A percentile compares a stretch with the other conserved stretches of the same genome.
These are phyloP conservation scores for Bjerkandera adusta DNA, from an alignment of 1,284 basidiomycete genomes.

Conservation along the genomic window DNA sequence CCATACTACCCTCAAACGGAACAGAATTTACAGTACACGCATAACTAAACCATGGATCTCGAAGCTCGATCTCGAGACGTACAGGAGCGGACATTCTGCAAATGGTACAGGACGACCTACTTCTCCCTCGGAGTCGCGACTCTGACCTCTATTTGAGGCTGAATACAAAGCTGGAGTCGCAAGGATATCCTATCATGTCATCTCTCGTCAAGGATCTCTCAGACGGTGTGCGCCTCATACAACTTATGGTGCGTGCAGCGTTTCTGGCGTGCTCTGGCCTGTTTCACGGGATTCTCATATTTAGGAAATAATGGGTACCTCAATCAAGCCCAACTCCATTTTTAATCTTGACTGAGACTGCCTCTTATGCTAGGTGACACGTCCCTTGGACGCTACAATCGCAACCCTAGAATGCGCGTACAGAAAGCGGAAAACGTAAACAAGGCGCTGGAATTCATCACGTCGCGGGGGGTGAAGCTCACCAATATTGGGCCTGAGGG, in stretches of 20 bases:
- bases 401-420: constrained; percentile 85
- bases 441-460: constrained; percentile 94
- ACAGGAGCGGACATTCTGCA: constrained; percentile 81
- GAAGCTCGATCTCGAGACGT: constrained; percentile 65
- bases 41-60: constrained; percentile 35
- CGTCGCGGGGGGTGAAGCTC: constrained; percentile 90
- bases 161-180: constrained; percentile 89
- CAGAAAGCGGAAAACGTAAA: constrained; percentile 99
- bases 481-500: constrained; percentile 98
- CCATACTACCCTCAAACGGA: not conserved
- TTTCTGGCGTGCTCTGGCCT: not conserved
- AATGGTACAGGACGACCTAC: constrained; percentile 58
- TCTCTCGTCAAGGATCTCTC: constrained; percentile 90
- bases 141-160: constrained; percentile 53
- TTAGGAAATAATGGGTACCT: constrained; percentile 90
- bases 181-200: constrained; percentile 87
- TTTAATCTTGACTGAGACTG: not conserved
- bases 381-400: constrained; percentile 90
- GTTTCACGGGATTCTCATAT: not conserved
- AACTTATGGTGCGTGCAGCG: constrained; percentile 69
- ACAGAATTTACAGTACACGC: not conserved
- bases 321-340: not conserved
- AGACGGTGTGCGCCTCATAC: constrained; percentile 93
- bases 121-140: constrained; percentile 1
- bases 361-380: constrained; percentile 65